phyloP scores from a whole-genome alignment of 495 filamentous ascomycete genomes.

The Lasiosphaeris hirsuta region DNA sequence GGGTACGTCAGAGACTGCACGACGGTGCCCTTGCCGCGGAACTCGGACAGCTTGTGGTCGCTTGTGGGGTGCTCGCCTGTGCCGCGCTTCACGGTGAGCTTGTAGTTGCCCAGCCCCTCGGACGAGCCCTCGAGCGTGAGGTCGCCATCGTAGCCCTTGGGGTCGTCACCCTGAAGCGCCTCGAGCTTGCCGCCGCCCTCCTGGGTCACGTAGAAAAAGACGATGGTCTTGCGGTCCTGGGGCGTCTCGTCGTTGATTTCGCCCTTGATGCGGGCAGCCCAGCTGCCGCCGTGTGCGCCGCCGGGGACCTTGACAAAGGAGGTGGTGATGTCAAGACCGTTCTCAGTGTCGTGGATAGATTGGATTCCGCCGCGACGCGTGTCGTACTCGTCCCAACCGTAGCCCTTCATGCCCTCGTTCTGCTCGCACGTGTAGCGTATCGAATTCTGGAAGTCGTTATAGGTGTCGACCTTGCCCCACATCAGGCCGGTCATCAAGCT shows the following conservation, averaged over 20 bases:
- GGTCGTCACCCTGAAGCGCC: constrained; percentile 48
- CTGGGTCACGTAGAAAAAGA: constrained; percentile 76
- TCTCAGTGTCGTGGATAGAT: constrained; percentile 83
- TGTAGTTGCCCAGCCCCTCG: constrained; percentile 76
- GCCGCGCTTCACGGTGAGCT: constrained; percentile 72
- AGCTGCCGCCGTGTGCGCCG: constrained; percentile 82
- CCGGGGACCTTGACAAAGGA: constrained; percentile 92
- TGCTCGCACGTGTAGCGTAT: constrained; percentile 96
- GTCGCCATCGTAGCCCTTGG: constrained; percentile 61
- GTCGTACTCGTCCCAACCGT: constrained; percentile 97
- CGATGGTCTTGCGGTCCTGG: constrained; percentile 62
- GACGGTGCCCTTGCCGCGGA: constrained; percentile 62
- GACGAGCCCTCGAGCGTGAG: constrained; percentile 75
- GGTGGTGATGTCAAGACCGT: constrained; percentile 84
- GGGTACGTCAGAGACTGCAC: constrained; percentile 69
- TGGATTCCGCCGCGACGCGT: constrained; percentile 80
- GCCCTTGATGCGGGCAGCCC: constrained; percentile 86
- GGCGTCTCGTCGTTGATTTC: constrained; percentile 64
- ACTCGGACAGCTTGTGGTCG: constrained; percentile 56
- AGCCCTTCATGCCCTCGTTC: constrained; percentile 88
- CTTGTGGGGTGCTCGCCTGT: constrained; percentile 59
- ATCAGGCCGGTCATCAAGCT: constrained; percentile 80
- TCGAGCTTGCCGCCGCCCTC: constrained; percentile 69
- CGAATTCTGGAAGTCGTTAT: constrained; percentile 68
- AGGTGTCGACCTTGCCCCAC: constrained; percentile 88